Conservation (phyloP, 345 rosid species). For the Eucalyptus lansdowneana region DNA sequence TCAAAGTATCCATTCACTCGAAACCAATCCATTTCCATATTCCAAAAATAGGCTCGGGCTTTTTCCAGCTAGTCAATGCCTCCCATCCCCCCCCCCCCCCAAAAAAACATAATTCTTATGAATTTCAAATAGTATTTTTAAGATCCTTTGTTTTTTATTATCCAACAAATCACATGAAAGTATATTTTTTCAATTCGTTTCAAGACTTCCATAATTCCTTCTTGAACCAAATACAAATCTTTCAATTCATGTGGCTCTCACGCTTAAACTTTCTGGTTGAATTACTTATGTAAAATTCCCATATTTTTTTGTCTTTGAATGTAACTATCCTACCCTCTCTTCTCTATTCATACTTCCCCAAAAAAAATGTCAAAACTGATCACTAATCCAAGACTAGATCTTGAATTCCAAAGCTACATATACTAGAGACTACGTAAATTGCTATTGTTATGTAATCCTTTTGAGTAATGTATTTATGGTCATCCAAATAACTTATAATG, state of each 20-base stretch:
- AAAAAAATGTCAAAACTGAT: neutral
- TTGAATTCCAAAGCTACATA: neutral
- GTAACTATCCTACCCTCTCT: neutral
- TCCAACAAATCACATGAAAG: neutral
- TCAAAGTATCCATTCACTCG: neutral
- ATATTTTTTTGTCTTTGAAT: neutral
- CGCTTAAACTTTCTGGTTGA: neutral
- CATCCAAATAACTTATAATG: neutral
- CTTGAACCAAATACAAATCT: neutral
- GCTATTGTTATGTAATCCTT: neutral
- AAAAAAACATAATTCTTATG: neutral
- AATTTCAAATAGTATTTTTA: neutral
- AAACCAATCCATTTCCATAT: neutral
- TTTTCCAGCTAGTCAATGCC: neutral
- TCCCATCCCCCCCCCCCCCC: fast-evolving
- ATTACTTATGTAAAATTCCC: neutral
- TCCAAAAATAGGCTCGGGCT: neutral
- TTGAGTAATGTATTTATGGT: neutral
- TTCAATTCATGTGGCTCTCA: neutral
- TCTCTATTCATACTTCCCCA: neutral
- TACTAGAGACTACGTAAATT: neutral
- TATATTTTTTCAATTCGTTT: neutral
- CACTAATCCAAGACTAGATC: neutral
- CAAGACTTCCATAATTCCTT: neutral
- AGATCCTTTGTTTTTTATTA: neutral